Base-by-base conservation (phyloP, 306 rosid species). In the Vigna reflexopilosa region DNA sequence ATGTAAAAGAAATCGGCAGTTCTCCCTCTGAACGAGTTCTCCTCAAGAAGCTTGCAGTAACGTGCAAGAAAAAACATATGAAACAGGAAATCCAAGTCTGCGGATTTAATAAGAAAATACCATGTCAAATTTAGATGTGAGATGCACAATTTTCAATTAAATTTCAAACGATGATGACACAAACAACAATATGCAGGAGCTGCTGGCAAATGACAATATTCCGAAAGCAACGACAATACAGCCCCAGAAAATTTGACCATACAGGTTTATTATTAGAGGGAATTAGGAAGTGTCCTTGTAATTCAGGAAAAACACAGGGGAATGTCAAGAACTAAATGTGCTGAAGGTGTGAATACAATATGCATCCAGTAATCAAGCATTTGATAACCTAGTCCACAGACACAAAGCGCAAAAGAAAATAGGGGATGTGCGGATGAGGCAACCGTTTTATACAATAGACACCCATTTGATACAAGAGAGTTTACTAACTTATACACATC, bases 1-100 rank as follows among this genome's bases (percentile, higher is more conserved):
- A 95, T 92, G 85, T 91, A 95, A 79, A 95, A 88, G 91, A 95
- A 95, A 81, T 95, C 98, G 7, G 96, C 97, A 17, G 98, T 93
- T 81, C 93, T 89, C 54, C 98, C 98, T 86, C 98, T 86, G 89
- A 95, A 95, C 5, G 98, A 95, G 87, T 95, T 95, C 92, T 93
- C 98, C 80, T 95, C 98, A 12, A 95, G 91, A 80, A 95, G 98
- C 87, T 95, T 91, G 90, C 98, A 95, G 90, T 92, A 95, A 68
- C 98, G 98, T 16, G 98, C 97, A 76, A 92, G 98, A 67, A 95
- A 95, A 85, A 95, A 95, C 98, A 95, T 95, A 78, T 95, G 98
- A 87, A 95, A 95, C 97, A 95, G 80, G 83, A 95, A 95, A 81
- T 95, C 98, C 93, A 95, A 86, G 77, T 95, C 98, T 95, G 93